Evolutionary conservation across 2,329 filamentous ascomycete species (phyloP), one percentile per base, ranked within the genome.

Genomic region (Aspergillus chevalieri): DNA sequence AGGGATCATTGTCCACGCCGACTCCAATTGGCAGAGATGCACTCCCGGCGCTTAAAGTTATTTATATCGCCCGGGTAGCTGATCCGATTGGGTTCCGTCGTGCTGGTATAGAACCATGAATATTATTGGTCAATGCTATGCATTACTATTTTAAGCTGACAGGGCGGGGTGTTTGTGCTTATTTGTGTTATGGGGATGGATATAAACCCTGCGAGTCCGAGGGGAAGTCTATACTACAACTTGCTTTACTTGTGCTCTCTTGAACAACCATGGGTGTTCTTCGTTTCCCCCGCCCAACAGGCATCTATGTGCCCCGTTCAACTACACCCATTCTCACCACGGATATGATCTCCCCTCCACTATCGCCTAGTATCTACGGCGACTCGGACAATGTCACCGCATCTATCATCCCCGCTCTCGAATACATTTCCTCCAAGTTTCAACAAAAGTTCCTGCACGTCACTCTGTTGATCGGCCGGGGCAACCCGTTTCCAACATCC

Each of bases 321-420:
- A 65, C 63, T n/a, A 56, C 56, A 14, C 62, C 64, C 42, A 68
- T 53, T 39, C 61, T 72, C 50, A 71, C 68, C 15, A 59, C 57
- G 45, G 64, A 70, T 19, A 72, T 72, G 67, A 72, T 73, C 50
- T 72, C 70, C 3, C 63, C 66, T 9, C 70, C 70, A 5, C 60
- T 73, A 3, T 68, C 68, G 19, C 63, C 68, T 0, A 62, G 63
- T 45, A 67, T 70, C 51, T 64, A 60, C 46, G 68, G 68, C 39
- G 67, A 69, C 47, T 63, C 68, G 5, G 67, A 71, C 33, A 65
- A 63, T 2, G 55, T 71, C 3, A 62, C 64, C 5, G 61, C 66
- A 0, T 67, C 66, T 5, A 60, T 69, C 24, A 51, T 70, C n/a
- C 66, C 69, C 1, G 69, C 69, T 7, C 56, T 73, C 8, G 69